Base-by-base conservation (phyloP, 805 yeast genomes). In the Spathaspora boniae region DNA sequence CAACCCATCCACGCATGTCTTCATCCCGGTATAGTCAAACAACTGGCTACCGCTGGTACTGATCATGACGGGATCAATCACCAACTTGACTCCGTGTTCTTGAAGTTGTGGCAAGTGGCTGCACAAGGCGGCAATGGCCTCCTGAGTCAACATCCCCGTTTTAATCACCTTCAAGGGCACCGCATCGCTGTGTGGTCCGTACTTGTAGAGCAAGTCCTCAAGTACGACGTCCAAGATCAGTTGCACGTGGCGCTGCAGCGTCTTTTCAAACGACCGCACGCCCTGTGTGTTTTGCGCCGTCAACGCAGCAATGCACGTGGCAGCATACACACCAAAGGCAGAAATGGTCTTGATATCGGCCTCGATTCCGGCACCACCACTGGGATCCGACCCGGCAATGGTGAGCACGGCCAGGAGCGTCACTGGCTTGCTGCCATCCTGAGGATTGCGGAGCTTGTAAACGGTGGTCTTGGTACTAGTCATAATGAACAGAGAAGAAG, bases 331-430 rank as follows among this genome's bases (percentile, higher is more conserved):
- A 11, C 76, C 75, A 48, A 82, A 85, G 1, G 84, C 83, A 3
- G 83, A 68, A 36, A 86, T 73, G 0, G 95, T 79, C 59, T 87
- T 87, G 25, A 86, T 53, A 53, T 86, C 96, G 1, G 95, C 95
- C 55, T 86, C 95, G 33, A 86, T 79, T 3, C 96, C 96, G 2
- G 96, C 95, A 3, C 95, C 95, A 2, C 95, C 96, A 8, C 91
- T 81, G 29, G 80, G 74, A 53, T 86, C 96, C 0, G 91, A 81
- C 0, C 95, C 95, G 2, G 87, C 87, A 29, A 67, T 51, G 0
- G 71, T 64, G 36, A 58, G 37, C 15, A 54, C 59, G 3, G 48
- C 58, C 6, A 54, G 56, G 3, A 40, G 29, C 4, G 37, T 24
- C 16, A 21, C 25, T 16, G 18, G 22, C 19, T 34, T 19, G 14